Evolutionary conservation across 208 protist species (phyloP).

Genomic region (Trypanosoma lewisi): DNA sequence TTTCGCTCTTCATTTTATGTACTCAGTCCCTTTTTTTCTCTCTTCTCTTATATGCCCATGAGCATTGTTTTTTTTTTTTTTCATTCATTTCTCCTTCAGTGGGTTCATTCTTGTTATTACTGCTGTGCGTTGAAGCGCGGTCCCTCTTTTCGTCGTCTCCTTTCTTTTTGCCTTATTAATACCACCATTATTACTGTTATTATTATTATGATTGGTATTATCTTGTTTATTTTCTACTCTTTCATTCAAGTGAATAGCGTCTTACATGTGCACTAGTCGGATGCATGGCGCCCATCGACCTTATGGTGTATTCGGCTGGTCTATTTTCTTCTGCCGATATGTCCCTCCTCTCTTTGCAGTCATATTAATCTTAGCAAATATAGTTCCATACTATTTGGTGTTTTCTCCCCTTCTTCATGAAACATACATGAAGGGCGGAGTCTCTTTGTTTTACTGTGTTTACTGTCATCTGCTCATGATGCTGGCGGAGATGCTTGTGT

Average conservation of each 20-base stretch:
- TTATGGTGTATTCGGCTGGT: background rate
- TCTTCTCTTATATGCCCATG: too few relatives aligned
- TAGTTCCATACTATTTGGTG: conserved; percentile 4
- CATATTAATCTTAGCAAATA: background rate
- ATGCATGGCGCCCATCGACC: background rate
- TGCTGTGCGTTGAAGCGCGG: too few relatives aligned
- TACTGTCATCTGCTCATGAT: conserved; percentile 51
- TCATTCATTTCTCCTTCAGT: too few relatives aligned
- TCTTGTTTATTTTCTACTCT: background rate
- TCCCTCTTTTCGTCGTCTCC: too few relatives aligned
- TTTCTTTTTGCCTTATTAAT: too few relatives aligned
- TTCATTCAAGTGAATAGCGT: background rate
- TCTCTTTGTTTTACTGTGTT: conserved; percentile 51
- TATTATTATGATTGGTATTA: background rate
- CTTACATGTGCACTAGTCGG: background rate
- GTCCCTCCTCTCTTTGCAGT: conserved; percentile 1
- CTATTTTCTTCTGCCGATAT: background rate
- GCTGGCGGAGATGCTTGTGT: conserved; percentile 54
- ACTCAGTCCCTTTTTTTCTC: too few relatives aligned
- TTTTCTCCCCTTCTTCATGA: conserved; percentile 23
- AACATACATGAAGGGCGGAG: conserved; percentile 29
- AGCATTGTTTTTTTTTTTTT: too few relatives aligned
- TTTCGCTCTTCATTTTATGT: too few relatives aligned
- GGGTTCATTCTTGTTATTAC: too few relatives aligned
- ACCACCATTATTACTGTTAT: background rate